These are phyloP conservation scores for Zopfia rhizophila DNA, from an alignment of 2,329 filamentous ascomycete genomes.

Conservation along the genomic window DNA sequence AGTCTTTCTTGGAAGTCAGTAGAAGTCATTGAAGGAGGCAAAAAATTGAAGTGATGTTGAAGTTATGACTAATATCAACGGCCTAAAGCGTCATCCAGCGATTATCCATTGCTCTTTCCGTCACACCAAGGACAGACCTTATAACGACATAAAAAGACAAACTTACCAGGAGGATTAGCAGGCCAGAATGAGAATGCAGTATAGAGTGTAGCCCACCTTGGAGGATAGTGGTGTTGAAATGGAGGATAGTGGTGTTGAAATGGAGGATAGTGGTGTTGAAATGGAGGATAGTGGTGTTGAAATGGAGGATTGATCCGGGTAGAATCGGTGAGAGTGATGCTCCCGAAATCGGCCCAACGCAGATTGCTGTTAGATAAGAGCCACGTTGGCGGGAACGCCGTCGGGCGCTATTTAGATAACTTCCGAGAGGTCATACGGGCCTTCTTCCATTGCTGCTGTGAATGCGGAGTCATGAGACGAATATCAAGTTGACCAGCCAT, in stretches of 20 bases:
- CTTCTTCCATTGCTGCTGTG: too few species aligned
- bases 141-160: too few species aligned
- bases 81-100: constrained; percentile 29
- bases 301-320: constrained; percentile 15
- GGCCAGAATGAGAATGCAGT: too few species aligned
- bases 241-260: constrained; percentile 23
- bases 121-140: too few species aligned
- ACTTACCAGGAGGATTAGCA: too few species aligned
- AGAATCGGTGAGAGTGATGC: constrained; percentile 29
- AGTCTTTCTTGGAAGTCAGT: neutral
- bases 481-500: too few species aligned
- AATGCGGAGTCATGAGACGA: too few species aligned
- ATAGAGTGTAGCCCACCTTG: too few species aligned
- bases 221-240: constrained; percentile 1
- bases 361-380: constrained; percentile 46
- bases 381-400: constrained; percentile 5
- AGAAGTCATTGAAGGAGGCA: constrained; percentile 1
- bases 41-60: constrained; percentile 1
- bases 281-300: too few species aligned
- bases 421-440: too few species aligned
- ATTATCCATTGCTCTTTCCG: too few species aligned
- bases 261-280: constrained; percentile 11
- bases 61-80: constrained; percentile 45
- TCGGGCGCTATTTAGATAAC: too few species aligned
- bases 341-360: constrained; percentile 43